These are phyloP conservation scores for Diaporthe citrichinensis DNA, from an alignment of 2,329 filamentous ascomycete species.

Conservation along the genomic window DNA sequence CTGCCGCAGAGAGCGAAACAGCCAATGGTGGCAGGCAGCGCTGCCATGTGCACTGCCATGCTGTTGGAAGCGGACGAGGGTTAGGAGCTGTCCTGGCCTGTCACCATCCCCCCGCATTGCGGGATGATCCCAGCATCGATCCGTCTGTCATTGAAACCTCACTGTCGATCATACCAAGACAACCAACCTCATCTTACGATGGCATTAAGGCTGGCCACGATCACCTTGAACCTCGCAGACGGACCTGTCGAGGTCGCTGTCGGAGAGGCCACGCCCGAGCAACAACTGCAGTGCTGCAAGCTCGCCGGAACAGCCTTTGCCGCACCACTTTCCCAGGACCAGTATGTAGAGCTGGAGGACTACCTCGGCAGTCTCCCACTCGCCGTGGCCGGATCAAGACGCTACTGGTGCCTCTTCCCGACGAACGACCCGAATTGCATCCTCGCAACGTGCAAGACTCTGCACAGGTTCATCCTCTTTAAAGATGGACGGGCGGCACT, in stretches of 20 bases:
- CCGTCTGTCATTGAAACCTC: not conserved
- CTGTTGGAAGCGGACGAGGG: not conserved
- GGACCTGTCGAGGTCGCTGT: not conserved
- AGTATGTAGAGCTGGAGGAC: conserved; percentile 20
- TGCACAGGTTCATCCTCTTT: conserved; percentile 14
- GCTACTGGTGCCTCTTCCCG: conserved; percentile 26
- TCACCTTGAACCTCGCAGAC: conserved; percentile 1
- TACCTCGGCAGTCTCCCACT: conserved; percentile 4
- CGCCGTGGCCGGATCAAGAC: not conserved
- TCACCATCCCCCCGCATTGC: not conserved
- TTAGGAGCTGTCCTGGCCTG: not conserved
- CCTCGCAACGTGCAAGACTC: conserved; percentile 27
- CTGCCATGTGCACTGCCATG: not conserved
- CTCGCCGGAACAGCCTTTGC: conserved; percentile 23
- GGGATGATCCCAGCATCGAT: conserved; percentile 23
- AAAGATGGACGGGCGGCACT: not conserved
- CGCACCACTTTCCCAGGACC: conserved; percentile 15
- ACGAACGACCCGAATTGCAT: conserved; percentile 5
- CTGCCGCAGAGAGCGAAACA: not conserved
- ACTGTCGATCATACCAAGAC: not conserved
- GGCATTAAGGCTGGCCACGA: conserved; percentile 2
- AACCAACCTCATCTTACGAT: not conserved
- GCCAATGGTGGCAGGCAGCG: not conserved
- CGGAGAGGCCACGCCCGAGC: not conserved
- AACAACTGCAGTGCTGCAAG: conserved; percentile 9